These are phyloP conservation scores for Chalaropsis ovoidea DNA, from an alignment of 2,329 filamentous ascomycete genomes.

Conservation along the genomic window DNA sequence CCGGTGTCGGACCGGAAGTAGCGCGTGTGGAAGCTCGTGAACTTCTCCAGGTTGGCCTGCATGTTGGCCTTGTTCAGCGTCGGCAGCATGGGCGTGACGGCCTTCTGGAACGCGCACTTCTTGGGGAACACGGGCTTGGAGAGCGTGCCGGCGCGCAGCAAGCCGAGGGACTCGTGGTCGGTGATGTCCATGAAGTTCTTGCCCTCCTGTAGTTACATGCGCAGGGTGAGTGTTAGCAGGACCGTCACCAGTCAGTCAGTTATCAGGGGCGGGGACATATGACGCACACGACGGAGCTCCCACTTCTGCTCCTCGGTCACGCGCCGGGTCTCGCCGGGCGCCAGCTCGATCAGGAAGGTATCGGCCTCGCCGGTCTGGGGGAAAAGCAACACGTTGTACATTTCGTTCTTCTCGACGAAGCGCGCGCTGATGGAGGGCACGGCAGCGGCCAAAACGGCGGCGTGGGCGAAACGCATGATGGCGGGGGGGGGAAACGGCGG, in stretches of 20 bases:
- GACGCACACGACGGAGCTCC: constrained; percentile 67
- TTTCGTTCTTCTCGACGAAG: constrained; percentile 40
- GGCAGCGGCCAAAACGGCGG: constrained; percentile 45
- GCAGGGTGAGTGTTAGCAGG: neutral
- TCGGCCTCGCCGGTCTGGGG: constrained; percentile 38
- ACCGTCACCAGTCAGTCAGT: too few relatives aligned
- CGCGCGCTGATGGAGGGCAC: constrained; percentile 47
- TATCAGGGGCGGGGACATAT: neutral
- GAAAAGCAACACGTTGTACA: constrained; percentile 44
- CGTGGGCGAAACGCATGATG: constrained; percentile 45
- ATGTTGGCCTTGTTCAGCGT: constrained; percentile 67
- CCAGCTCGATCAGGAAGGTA: constrained; percentile 68
- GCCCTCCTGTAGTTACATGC: constrained; percentile 49
- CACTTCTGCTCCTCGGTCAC: constrained; percentile 94
- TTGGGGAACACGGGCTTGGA: constrained; percentile 51
- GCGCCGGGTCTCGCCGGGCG: constrained; percentile 73
- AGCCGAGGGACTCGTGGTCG: constrained; percentile 49
- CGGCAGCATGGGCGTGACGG: constrained; percentile 56
- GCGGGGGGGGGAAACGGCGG: neutral
- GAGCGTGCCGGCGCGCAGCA: constrained; percentile 30
- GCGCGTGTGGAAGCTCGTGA: constrained; percentile 69
- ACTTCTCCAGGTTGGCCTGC: constrained; percentile 63
- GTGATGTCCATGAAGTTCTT: constrained; percentile 94
- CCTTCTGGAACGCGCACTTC: constrained; percentile 53
- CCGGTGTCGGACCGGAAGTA: constrained; percentile 75